These are phyloP conservation scores for Botrytis squamosa DNA, from an alignment of 2,329 filamentous ascomycete genomes.

Conservation along the genomic window DNA sequence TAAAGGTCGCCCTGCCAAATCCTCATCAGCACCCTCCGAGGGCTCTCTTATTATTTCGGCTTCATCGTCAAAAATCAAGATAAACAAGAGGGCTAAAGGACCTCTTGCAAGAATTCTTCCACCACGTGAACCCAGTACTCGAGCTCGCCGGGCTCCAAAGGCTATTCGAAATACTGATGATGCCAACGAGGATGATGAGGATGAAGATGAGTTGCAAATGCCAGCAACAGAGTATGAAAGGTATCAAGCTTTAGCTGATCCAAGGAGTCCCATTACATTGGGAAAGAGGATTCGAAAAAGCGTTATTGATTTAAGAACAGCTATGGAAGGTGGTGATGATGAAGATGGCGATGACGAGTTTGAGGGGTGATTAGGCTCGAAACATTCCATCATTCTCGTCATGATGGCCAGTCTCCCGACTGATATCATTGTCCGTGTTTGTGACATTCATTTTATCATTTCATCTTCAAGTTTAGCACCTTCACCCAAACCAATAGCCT, in stretches of 20 bases:
- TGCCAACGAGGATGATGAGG: conserved; percentile 26
- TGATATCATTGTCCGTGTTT: not conserved
- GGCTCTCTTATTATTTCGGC: not conserved
- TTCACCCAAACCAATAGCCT: not conserved
- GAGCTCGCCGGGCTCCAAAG: conserved; percentile 29
- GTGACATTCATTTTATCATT: not conserved
- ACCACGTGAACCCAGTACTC: conserved; percentile 28
- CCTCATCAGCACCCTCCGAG: not conserved
- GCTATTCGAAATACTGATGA: conserved; percentile 25
- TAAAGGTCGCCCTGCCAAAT: conserved; percentile 17
- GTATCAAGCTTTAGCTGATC: conserved; percentile 34
- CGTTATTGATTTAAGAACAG: conserved; percentile 19
- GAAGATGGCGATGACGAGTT: conserved; percentile 23
- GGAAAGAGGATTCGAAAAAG: conserved; percentile 35
- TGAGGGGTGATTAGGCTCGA: not conserved
- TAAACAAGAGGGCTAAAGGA: conserved; percentile 13
- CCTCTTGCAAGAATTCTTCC: conserved; percentile 20
- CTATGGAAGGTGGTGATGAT: conserved; percentile 18
- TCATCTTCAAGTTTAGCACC: not conserved
- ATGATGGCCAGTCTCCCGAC: not conserved
- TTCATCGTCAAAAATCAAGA: conserved; percentile 6
- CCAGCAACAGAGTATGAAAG: conserved; percentile 36
- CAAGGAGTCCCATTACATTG: conserved; percentile 28
- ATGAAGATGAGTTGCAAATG: conserved; percentile 24
- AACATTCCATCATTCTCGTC: not conserved